Base-by-base conservation (phyloP, 1,139 yeast species). In the Tardiomyces digboiensis region DNA sequence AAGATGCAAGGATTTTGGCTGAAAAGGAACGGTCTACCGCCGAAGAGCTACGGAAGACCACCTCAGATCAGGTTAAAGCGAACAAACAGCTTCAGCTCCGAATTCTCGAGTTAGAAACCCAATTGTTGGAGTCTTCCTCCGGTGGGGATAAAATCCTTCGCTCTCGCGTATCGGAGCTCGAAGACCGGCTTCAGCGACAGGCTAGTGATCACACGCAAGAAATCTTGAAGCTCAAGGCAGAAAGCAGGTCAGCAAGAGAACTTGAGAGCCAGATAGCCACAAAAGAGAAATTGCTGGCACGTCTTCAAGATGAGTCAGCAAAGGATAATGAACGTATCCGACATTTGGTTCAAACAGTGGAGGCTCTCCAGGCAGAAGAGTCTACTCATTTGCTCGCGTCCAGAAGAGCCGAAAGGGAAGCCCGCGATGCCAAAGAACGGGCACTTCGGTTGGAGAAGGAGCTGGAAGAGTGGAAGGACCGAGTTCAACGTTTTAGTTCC, bases 371-470 rank as follows among this genome's bases (percentile, higher is more conserved):
- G 45, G 57, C 64, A 22, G 65, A 66, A 18, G 80, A 75, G 46
- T 63, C 74, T 2, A 64, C 67, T 13, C 64, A 72, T 18, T 62
- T 65, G 37, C 54, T 74, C 44, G 62, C 62, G 19, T 60, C 71
- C 18, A 69, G 72, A 42, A 61, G 76, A 38, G 66, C 74, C 0
- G 68, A 66, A 43, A 63, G 80, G 41, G 79, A 75, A 48, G 62
- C 71, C 10, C 62, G 72, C 7, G 80, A 78, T 42, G 64, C 74
- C 50, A 75, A 75, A 51, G 86, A 80, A 50, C 66, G 66, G 40
- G 64, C 76, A 44, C 61, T 78, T 47, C 64, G 74, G 46, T 60
- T 82, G 51, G 88, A 84, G 60, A 76, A 71, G 54, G 94, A 85
- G 57, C 63, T 82, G 16, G 70, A 75, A 42, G 80, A 77, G 47